phyloP scores from a whole-genome alignment of 345 rosid species.

The Aegle marmelos region DNA sequence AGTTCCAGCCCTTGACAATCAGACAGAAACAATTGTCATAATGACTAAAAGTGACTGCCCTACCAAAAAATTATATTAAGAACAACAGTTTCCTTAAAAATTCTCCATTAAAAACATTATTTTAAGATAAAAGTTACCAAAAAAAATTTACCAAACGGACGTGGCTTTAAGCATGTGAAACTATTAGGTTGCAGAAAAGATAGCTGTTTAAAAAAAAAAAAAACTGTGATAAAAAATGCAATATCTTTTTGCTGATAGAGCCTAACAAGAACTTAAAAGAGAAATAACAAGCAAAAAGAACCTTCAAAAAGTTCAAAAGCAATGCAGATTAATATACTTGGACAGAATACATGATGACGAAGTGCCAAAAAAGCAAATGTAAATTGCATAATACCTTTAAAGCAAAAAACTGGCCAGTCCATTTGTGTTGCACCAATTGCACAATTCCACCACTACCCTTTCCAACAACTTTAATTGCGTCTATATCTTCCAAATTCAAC shows the following conservation, averaged over 20 bases:
- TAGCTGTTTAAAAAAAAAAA: neutral
- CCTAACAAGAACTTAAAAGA: neutral
- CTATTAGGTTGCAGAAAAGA: neutral
- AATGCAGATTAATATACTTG: neutral
- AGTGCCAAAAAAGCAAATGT: neutral
- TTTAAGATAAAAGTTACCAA: neutral
- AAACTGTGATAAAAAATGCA: too few relatives aligned
- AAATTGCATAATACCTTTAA: conserved; percentile 57
- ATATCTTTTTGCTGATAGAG: too few relatives aligned
- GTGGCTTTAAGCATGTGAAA: too few relatives aligned
- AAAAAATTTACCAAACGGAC: neutral
- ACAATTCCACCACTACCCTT: conserved; percentile 95
- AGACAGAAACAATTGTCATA: neutral
- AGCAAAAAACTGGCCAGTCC: conserved; percentile 88
- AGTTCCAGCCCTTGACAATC: neutral
- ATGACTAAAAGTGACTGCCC: neutral
- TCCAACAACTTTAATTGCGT: conserved; percentile 74
- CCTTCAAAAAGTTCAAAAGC: neutral
- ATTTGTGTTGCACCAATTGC: conserved; percentile 94
- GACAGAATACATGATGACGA: neutral
- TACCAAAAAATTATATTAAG: neutral
- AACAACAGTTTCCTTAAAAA: neutral
- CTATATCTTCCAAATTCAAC: conserved; percentile 72
- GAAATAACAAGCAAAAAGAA: neutral
- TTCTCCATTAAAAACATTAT: neutral